phyloP scores from a whole-genome alignment of 192 early-diverging fungal genomes.

The Coemansia sp. region DNA sequence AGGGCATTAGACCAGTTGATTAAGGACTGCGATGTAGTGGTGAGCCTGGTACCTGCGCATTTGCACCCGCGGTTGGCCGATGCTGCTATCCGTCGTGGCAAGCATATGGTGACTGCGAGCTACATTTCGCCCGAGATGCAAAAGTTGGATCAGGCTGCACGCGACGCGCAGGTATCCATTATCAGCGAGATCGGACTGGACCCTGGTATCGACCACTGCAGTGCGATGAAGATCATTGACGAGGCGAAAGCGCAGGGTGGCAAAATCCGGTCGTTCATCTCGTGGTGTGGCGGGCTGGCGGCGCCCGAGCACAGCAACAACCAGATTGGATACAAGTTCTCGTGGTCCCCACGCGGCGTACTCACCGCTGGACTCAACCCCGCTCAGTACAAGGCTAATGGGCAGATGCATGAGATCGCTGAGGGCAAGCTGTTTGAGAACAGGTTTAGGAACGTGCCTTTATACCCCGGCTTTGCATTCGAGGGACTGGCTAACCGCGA shows the following conservation, averaged over 20 bases:
- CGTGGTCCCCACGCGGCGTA: slow-evolving; percentile 91
- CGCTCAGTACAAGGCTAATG: slow-evolving; percentile 78
- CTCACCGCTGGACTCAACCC: slow-evolving; percentile 85
- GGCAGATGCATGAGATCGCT: slow-evolving; percentile 64
- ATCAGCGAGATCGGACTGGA: slow-evolving; percentile 98
- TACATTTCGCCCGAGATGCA: slow-evolving; percentile 94
- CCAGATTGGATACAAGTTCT: slow-evolving; percentile 94
- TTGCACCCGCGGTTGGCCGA: slow-evolving; percentile 61
- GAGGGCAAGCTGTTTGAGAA: slow-evolving; percentile 68
- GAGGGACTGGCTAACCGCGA: slow-evolving; percentile 96
- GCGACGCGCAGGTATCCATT: slow-evolving; percentile 79
- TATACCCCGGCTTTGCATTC: slow-evolving; percentile 86
- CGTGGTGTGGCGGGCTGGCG: slow-evolving; percentile 94
- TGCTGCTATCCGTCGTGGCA: slow-evolving; percentile 75
- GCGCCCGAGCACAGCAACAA: slow-evolving; percentile 91
- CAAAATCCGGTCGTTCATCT: slow-evolving; percentile 78
- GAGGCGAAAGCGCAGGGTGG: slow-evolving; percentile 76
- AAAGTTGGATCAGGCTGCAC: slow-evolving; percentile 70
- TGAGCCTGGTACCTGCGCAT: slow-evolving; percentile 87
- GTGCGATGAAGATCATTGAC: slow-evolving; percentile 94
- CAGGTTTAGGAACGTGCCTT: slow-evolving; percentile 70
- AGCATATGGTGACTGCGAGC: slow-evolving; percentile 94
- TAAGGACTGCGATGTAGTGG: slow-evolving; percentile 78
- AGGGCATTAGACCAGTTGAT: slow-evolving; percentile 63
- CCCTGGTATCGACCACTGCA: slow-evolving; percentile 97